Evolutionary conservation across 2,329 filamentous ascomycete species (phyloP).

Genomic region (Hypoxylon sp.): DNA sequence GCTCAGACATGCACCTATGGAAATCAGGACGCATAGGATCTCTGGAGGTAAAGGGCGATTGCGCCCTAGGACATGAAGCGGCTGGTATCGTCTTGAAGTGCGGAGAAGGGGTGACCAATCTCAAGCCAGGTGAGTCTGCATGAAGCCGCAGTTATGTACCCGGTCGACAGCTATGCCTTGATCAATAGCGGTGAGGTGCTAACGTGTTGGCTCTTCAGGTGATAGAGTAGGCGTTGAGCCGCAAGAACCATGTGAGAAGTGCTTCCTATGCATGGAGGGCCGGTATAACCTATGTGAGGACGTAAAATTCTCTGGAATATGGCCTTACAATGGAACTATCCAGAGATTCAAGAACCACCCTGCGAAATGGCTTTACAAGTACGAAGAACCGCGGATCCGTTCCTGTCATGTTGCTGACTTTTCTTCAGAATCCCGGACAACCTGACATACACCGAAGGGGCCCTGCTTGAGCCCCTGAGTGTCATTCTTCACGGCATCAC

Average conservation of each 20-base stretch:
- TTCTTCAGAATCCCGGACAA: constrained; percentile 57
- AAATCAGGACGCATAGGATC: constrained; percentile 69
- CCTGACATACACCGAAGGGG: constrained; percentile 65
- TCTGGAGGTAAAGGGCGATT: constrained; percentile 68
- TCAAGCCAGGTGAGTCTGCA: constrained; percentile 54
- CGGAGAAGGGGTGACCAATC: constrained; percentile 61
- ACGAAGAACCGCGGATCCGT: constrained; percentile 5
- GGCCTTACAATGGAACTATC: constrained; percentile 67
- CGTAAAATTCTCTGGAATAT: constrained; percentile 68
- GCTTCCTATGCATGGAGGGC: constrained; percentile 66
- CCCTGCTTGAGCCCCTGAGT: constrained; percentile 70
- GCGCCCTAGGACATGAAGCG: constrained; percentile 72
- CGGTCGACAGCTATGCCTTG: neutral
- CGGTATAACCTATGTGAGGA: constrained; percentile 71
- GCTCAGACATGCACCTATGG: constrained; percentile 75
- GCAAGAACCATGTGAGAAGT: constrained; percentile 68
- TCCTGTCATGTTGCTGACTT: constrained; percentile 11
- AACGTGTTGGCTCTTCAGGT: constrained; percentile 47
- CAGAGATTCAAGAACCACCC: constrained; percentile 69
- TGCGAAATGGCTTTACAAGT: constrained; percentile 66
- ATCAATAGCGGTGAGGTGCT: neutral
- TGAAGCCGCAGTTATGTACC: neutral
- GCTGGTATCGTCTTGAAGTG: constrained; percentile 67
- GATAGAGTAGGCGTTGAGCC: constrained; percentile 74
- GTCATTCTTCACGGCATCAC: constrained; percentile 70